phyloP scores from a whole-genome alignment of 2,329 filamentous ascomycete genomes.

The Xylaria sp. region DNA sequence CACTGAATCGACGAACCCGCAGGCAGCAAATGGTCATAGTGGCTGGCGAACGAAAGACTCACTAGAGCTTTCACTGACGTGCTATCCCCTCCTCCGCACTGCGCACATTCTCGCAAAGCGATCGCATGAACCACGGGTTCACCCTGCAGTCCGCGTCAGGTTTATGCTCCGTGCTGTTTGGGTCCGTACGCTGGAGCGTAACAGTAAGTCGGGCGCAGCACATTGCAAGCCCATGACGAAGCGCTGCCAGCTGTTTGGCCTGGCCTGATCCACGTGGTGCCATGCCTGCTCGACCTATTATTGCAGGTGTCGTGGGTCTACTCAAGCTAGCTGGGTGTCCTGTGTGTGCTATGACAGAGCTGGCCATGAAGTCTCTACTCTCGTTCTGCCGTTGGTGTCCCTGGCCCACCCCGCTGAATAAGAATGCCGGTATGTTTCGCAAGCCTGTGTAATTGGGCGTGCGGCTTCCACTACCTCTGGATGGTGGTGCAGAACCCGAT shows the following conservation, averaged over 20 bases:
- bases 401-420: conserved; percentile 30
- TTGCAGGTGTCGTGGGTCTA: conserved; percentile 19
- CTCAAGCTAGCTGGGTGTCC: conserved; percentile 14
- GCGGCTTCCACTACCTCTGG: conserved; percentile 32
- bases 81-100: conserved; percentile 52
- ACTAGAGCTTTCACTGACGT: conserved; percentile 15
- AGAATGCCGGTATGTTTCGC: conserved; percentile 21
- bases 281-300: conserved; percentile 5
- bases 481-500: conserved; percentile 25
- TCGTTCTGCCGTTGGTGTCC: conserved; percentile 32
- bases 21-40: not conserved
- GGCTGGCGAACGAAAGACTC: not conserved
- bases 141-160: conserved; percentile 21
- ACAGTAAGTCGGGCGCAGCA: conserved; percentile 64
- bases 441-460: conserved; percentile 27
- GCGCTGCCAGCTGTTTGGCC: conserved; percentile 48
- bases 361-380: conserved; percentile 6
- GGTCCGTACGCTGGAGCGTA: conserved; percentile 54
- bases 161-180: conserved; percentile 2
- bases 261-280: conserved; percentile 34
- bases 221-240: conserved; percentile 61
- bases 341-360: not conserved
- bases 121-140: conserved; percentile 54
- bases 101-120: conserved; percentile 50
- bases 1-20: not conserved